Evolutionary conservation across 2,329 filamentous ascomycete genomes (phyloP).

Genomic region (Ophiostoma novo-ulmi): DNA sequence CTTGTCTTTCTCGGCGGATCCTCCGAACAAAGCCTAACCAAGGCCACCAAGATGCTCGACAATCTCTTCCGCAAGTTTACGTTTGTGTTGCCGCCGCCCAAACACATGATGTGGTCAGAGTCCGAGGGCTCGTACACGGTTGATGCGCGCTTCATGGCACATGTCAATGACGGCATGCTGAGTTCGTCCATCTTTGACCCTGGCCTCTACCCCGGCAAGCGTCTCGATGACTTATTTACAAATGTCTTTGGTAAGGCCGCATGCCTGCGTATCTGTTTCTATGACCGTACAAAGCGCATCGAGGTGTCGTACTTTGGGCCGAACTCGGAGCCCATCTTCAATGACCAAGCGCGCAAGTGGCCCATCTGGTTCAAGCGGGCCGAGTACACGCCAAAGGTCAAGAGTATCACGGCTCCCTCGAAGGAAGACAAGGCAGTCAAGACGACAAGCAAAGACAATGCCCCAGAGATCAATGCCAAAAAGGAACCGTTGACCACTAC

Average conservation of each 20-base stretch:
- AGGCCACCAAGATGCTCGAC: constrained; percentile 25
- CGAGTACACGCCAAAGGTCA: constrained; percentile 22
- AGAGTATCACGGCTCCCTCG: not conserved
- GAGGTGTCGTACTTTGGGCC: constrained; percentile 30
- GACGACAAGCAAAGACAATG: too few relatives aligned
- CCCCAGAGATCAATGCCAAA: too few relatives aligned
- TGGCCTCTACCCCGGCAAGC: constrained; percentile 18
- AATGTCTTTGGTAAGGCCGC: constrained; percentile 28
- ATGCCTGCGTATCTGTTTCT: constrained; percentile 32
- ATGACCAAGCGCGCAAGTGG: constrained; percentile 22
- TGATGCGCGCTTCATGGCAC: constrained; percentile 32
- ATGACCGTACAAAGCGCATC: constrained; percentile 20
- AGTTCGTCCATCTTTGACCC: constrained; percentile 33
- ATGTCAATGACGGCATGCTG: constrained; percentile 31
- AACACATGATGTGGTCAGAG: constrained; percentile 32
- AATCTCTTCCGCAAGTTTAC: constrained; percentile 27
- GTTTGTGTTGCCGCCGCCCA: constrained; percentile 11
- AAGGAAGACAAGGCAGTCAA: not conserved
- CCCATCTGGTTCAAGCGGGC: constrained; percentile 24
- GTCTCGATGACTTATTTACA: constrained; percentile 24
- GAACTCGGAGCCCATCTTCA: constrained; percentile 25
- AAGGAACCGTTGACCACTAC: not conserved
- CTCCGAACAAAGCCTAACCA: not conserved
- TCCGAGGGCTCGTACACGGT: constrained; percentile 26
- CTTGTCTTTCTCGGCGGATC: constrained; percentile 28